Evolutionary conservation across 1,139 yeast genomes (phyloP), one percentile per base, ranked within the genome.

Genomic region (Sugiyamaella grinbergsii): DNA sequence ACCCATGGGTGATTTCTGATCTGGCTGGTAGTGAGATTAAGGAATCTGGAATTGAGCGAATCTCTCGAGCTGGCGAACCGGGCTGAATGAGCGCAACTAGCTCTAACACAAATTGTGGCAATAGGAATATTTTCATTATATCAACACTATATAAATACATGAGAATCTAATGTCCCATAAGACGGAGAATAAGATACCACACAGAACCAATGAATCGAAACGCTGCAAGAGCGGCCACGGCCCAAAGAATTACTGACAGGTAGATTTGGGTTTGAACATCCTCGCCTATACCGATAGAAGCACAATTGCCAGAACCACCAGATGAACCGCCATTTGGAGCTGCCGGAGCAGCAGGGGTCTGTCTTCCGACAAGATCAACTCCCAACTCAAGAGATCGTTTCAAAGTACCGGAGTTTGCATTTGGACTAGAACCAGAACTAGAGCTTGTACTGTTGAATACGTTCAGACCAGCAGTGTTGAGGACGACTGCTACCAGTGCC

Each of bases 211-310:
- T 53, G 58, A 85, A 81, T 58, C 94, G 69, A 69, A 83, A 80
- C 29, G 81, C 73, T 0, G 93, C 89, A 76, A 85, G 75, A 29
- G 77, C 84, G 1, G 91, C 91, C 34, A 86, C 93, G 40, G 82
- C 72, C 91, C 93, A 85, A 53, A 85, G 74, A 46, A 85, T 77
- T n/a, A 85, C 87, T 11, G 88, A 81, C 71, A 85, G 76, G 63
- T 84, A 85, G 2, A 80, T 71, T 44, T 69, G 66, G 2, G 67
- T 60, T 40, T 65, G 56, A 13, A 58, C 51, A n/a, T 59, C 54
- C 3, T 63, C 63, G 10, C 58, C 54, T 2, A 54, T 57, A 4
- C 66, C 67, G 10, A 64, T 43, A 4, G 54, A 45, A 2, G 60
- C 61, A 48, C 67, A 61, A 23, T 57, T 44, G 2, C 47, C 53